Base-by-base conservation (phyloP, 2,329 filamentous ascomycete genomes). In the Fusarium lateritium region DNA sequence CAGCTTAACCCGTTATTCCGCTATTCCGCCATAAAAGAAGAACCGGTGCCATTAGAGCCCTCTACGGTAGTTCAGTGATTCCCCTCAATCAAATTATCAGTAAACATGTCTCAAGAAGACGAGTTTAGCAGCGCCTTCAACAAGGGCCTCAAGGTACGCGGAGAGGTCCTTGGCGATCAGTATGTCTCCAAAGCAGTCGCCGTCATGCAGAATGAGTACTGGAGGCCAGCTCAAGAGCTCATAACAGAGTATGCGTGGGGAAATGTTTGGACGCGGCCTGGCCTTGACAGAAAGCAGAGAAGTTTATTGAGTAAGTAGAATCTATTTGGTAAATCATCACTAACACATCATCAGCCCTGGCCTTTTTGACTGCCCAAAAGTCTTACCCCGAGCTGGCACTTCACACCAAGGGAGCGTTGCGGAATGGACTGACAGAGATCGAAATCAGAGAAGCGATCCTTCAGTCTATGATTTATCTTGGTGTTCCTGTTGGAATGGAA, bases 401-500 rank as follows among this genome's bases (percentile, higher is more conserved):
- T 1, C 68, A 71, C 36, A 71, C 68, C 0, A 67, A 70, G 9
- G 68, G 68, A 5, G 67, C 66, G 1, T 8, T 70, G 6, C 13
- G 67, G 2, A 70, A 70, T 24, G 67, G 67, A 2, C 47, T 70
- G 24, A 70, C 66, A 0, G 67, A 70, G 6, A n/a, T 67, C 44
- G 67, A 70, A 19, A 70, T 70, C 7, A 54, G 66, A 24, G 67
- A 70, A 19, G 66, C 67, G 0, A 55, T 70, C 3, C 24, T 70
- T 3, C 67, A 70, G 19, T 69, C 67, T 5, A 70, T 70, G 33
- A 63, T 70, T 6, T 70, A 70, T 26, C 65, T 66, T 22, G 67
- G 67, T 5, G 63, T 55, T 24, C 67, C 67, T 14, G 67, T 66
- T 7, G 67, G 67, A 2, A 22, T 70, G 2, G 67, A 70, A 3